Evolutionary conservation across 164 flowering plant genomes (phyloP).

Genomic region (Magnolia sinica): DNA sequence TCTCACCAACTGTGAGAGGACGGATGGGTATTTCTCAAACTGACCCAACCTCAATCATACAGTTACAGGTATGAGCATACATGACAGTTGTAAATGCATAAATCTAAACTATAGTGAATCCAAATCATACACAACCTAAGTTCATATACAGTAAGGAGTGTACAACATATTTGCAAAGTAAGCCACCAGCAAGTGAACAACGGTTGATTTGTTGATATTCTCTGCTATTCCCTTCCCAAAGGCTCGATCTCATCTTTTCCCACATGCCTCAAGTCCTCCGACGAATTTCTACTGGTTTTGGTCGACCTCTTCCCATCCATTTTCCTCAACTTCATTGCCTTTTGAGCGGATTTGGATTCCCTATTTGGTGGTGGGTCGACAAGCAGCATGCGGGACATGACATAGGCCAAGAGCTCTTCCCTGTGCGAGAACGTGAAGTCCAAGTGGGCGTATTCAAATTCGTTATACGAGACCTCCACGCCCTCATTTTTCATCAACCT

Average conservation of each 20-base stretch:
- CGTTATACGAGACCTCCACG: slow-evolving; percentile 67
- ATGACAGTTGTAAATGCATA: background rate
- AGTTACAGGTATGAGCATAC: background rate
- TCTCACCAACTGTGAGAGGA: background rate
- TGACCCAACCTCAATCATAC: background rate
- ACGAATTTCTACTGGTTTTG: background rate
- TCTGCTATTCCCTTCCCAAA: background rate
- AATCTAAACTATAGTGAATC: background rate
- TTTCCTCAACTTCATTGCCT: slow-evolving; percentile 34
- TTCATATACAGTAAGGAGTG: background rate
- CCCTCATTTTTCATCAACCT: slow-evolving; percentile 63
- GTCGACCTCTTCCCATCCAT: slow-evolving; percentile 20
- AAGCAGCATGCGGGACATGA: slow-evolving; percentile 75
- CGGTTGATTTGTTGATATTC: background rate
- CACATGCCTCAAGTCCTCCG: background rate
- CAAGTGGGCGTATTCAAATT: slow-evolving; percentile 88
- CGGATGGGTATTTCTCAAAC: background rate
- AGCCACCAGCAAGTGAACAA: background rate
- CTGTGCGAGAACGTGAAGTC: slow-evolving; percentile 90
- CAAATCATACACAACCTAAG: background rate
- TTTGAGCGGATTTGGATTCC: slow-evolving; percentile 13
- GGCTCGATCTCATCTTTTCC: slow-evolving; percentile 1
- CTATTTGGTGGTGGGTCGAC: slow-evolving; percentile 37
- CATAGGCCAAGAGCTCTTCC: slow-evolving; percentile 83
- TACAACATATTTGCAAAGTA: background rate